Conservation (phyloP, 768 basidiomycete species). For the Tephrocybe sp. region DNA sequence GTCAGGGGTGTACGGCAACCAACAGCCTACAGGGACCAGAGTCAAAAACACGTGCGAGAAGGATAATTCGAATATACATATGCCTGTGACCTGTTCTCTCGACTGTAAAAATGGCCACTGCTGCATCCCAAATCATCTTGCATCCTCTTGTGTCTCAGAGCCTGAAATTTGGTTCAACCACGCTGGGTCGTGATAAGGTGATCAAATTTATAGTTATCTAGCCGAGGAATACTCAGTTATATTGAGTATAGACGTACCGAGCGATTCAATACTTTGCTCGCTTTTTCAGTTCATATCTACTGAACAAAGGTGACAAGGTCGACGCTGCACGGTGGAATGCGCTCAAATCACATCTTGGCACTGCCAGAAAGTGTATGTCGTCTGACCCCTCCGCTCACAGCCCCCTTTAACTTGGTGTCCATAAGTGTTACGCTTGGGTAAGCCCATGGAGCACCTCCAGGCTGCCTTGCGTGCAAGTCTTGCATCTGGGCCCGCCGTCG, state of each 20-base stretch:
- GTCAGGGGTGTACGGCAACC: too few relatives aligned
- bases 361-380: constrained; percentile 77
- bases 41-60: constrained; percentile 17
- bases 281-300: constrained; percentile 81
- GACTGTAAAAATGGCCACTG: constrained; percentile 39
- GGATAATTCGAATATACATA: background rate
- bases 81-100: too few relatives aligned
- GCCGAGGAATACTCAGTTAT: background rate
- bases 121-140: constrained; percentile 76
- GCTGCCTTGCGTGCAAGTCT: constrained; percentile 74
- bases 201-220: constrained; percentile 7
- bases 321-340: constrained; percentile 78
- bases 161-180: constrained; percentile 77
- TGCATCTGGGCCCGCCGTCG: constrained; percentile 50
- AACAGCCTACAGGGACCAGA: constrained; percentile 1
- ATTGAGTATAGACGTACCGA: constrained; percentile 76
- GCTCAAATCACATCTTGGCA: constrained; percentile 81
- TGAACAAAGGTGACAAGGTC: constrained; percentile 64
- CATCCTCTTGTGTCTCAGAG: constrained; percentile 78
- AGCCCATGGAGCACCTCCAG: constrained; percentile 92
- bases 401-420: constrained; percentile 6
- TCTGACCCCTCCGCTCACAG: background rate
- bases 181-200: constrained; percentile 90
- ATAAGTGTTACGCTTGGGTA: constrained; percentile 87
- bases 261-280: constrained; percentile 89